These are phyloP conservation scores for Colletotrichum sp. DNA, from an alignment of 2,329 filamentous ascomycete genomes.

Conservation along the genomic window DNA sequence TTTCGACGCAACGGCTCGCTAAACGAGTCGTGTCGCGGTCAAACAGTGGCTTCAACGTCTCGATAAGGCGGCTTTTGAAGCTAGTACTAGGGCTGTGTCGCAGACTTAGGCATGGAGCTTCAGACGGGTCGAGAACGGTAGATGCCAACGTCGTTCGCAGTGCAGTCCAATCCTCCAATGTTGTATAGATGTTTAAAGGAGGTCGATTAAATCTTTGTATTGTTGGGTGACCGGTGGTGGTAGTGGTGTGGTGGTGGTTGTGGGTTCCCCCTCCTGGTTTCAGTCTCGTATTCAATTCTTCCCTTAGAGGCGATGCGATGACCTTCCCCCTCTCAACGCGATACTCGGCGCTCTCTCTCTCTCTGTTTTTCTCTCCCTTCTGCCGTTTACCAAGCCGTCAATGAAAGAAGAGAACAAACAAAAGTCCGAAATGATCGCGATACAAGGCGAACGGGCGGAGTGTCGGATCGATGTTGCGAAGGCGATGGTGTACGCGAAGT, in stretches of 20 bases:
- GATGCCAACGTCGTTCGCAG: not conserved
- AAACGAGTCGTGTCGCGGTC: not conserved
- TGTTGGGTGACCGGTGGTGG: not conserved
- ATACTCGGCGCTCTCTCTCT: not conserved
- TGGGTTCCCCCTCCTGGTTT: conserved; percentile 3
- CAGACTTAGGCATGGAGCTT: not conserved
- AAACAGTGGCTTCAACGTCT: not conserved
- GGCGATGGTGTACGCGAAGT: not conserved
- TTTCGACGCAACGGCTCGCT: not conserved
- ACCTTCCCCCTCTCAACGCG: not conserved
- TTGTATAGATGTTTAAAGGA: not conserved
- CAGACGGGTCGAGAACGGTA: not conserved
- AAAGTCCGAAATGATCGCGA: not conserved
- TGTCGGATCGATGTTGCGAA: not conserved
- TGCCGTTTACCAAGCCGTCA: not conserved
- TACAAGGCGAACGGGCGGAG: not conserved
- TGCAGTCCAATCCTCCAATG: not conserved
- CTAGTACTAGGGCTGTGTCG: not conserved
- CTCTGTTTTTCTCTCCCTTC: not conserved
- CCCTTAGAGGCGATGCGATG: not conserved
- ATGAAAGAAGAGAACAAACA: not conserved
- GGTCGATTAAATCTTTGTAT: not conserved
- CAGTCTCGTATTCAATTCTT: not conserved
- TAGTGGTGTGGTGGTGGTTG: not conserved
- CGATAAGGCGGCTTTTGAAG: not conserved